phyloP scores from a whole-genome alignment of 768 basidiomycete genomes.

The Leucosporidium yakuticum region DNA sequence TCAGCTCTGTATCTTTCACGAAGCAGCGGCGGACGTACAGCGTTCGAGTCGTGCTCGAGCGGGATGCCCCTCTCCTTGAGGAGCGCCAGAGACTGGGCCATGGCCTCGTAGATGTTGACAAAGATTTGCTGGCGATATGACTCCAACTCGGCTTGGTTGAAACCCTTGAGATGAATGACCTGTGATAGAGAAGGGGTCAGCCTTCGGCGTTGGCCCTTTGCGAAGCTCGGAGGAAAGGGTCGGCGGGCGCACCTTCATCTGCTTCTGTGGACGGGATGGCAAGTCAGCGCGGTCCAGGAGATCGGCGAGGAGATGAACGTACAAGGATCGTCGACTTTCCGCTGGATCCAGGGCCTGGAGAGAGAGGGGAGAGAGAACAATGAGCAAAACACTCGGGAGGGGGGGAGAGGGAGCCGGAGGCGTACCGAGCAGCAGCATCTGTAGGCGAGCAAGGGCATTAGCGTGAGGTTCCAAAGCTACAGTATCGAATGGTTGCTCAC shows the following conservation, averaged over 20 bases:
- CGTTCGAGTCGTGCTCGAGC: not conserved
- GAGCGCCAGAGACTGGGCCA: conserved; percentile 51
- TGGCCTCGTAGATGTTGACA: conserved; percentile 80
- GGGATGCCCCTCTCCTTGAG: not conserved
- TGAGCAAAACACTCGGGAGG: not conserved
- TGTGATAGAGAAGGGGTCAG: conserved; percentile 41
- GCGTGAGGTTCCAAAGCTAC: not conserved
- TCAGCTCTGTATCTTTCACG: too few species aligned
- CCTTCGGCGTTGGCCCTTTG: not conserved
- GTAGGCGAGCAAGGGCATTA: not conserved
- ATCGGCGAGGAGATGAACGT: not conserved
- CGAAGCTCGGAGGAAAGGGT: not conserved
- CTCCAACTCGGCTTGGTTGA: conserved; percentile 74
- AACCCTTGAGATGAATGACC: conserved; percentile 84
- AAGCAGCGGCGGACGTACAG: not conserved
- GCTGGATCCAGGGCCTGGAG: conserved; percentile 22
- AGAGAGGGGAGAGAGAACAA: fast-evolving
- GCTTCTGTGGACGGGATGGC: conserved; percentile 20
- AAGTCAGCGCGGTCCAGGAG: not conserved
- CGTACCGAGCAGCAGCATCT: conserved; percentile 32
- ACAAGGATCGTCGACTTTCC: conserved; percentile 35
- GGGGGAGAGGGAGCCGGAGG: not conserved
- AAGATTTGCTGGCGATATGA: conserved; percentile 86
- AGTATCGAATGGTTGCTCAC: conserved; percentile 10
- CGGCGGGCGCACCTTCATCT: conserved; percentile 32